Evolutionary conservation across 129 eudicot genomes (phyloP).

Genomic region (Kitagawia praeruptora): DNA sequence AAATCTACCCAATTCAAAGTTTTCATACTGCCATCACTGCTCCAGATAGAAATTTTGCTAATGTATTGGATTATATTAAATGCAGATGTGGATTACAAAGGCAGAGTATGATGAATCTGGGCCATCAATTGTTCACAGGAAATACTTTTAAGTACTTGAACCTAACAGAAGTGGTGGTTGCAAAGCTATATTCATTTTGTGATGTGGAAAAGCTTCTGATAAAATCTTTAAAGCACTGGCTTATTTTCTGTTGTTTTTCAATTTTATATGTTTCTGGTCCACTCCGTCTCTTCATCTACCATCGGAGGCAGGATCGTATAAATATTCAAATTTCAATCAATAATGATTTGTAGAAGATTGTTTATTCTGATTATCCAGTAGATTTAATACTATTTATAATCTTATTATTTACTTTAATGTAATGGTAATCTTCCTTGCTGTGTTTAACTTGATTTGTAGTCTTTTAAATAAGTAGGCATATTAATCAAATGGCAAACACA

Average conservation of each 20-base stretch:
- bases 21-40: neutral
- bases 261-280: neutral
- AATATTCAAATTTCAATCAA: neutral
- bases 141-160: constrained; percentile 6
- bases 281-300: neutral
- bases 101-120: constrained; percentile 10
- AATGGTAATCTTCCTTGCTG: neutral
- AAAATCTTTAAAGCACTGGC: neutral
- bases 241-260: constrained; percentile 2
- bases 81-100: constrained; percentile 10
- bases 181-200: neutral
- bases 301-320: neutral
- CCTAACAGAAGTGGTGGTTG: neutral
- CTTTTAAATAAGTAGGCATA: neutral
- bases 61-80: neutral
- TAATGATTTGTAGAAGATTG: constrained; percentile 5
- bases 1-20: neutral
- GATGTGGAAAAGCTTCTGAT: constrained; percentile 3
- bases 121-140: constrained; percentile 11
- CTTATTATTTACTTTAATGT: neutral
- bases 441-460: neutral
- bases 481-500: no score
- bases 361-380: neutral
- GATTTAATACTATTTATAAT: neutral
- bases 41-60: neutral